phyloP scores from a whole-genome alignment of 257 asterid species.

The Rubia yunnanensis region DNA sequence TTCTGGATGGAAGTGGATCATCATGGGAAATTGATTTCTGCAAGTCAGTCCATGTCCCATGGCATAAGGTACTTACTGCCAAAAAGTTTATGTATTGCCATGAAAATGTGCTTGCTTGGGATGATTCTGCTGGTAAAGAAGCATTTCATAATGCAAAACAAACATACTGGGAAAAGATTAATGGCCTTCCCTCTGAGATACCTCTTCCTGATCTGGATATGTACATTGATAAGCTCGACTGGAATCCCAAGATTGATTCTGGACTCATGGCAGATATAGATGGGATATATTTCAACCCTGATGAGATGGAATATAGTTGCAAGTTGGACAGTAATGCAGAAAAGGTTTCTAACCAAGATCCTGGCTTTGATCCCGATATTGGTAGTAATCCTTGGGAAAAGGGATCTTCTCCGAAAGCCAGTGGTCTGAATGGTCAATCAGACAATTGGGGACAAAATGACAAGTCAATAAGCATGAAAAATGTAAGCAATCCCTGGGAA shows the following conservation, averaged over 20 bases:
- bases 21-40: conserved; percentile 87
- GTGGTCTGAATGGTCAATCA: conserved; percentile 18
- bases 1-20: conserved; percentile 31
- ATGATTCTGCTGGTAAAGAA: conserved; percentile 70
- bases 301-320: conserved; percentile 26
- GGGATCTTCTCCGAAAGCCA: conserved; percentile 17
- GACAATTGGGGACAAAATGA: conserved; percentile 42
- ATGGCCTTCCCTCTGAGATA: conserved; percentile 41
- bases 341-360: conserved; percentile 7
- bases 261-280: conserved; percentile 64
- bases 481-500: conserved; percentile 53
- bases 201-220: conserved; percentile 58
- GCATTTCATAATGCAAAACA: conserved; percentile 60
- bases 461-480: conserved; percentile 24
- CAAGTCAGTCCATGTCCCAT: conserved; percentile 49
- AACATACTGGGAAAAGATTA: conserved; percentile 57
- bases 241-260: conserved; percentile 63
- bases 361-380: conserved; percentile 17
- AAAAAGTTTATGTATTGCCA: conserved; percentile 56
- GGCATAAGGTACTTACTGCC: conserved; percentile 63
- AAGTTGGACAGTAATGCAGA: conserved; percentile 23
- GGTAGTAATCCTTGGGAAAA: conserved; percentile 56
- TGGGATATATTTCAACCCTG: conserved; percentile 47
- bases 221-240: conserved; percentile 62
- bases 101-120: conserved; percentile 69